Conservation (phyloP, 805 yeast genomes). For the Wickerhamia fluorescens region DNA sequence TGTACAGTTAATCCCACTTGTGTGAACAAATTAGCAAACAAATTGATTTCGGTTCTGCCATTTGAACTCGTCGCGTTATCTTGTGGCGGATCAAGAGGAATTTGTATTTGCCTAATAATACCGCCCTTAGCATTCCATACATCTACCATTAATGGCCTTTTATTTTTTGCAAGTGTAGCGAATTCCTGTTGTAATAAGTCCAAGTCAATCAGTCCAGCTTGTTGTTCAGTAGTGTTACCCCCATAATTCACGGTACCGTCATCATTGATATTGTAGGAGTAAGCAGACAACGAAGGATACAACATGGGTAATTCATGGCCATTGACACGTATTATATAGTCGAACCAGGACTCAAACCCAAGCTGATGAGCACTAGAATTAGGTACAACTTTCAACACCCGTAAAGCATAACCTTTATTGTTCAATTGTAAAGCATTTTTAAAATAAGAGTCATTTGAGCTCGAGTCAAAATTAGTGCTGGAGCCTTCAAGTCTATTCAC, state of each 20-base stretch:
- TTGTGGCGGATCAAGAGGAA: slow-evolving; percentile 15
- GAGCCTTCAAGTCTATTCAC: slow-evolving; percentile 30
- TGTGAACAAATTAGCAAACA: slow-evolving; percentile 31
- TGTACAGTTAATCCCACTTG: slow-evolving; percentile 64
- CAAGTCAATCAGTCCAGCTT: slow-evolving; percentile 34
- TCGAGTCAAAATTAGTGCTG: slow-evolving; percentile 8
- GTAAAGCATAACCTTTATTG: slow-evolving; percentile 35
- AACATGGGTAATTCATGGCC: slow-evolving; percentile 52
- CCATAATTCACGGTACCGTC: slow-evolving; percentile 37
- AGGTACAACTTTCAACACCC: slow-evolving; percentile 32
- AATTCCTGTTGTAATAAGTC: slow-evolving; percentile 39
- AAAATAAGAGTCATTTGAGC: slow-evolving; percentile 27
- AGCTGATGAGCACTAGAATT: slow-evolving; percentile 26
- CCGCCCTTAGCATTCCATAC: slow-evolving; percentile 92
- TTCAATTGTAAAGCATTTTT: slow-evolving; percentile 23
- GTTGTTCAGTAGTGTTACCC: slow-evolving; percentile 23
- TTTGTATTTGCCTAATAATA: slow-evolving; percentile 23
- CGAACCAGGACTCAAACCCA: slow-evolving; percentile 77
- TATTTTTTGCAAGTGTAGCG: slow-evolving; percentile 18
- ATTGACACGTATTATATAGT: slow-evolving; percentile 74
- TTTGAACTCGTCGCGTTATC: slow-evolving; percentile 4
- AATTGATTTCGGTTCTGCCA: slow-evolving; percentile 2
- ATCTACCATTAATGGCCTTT: slow-evolving; percentile 43
- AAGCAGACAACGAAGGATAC: slow-evolving; percentile 20
- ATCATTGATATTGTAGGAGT: slow-evolving; percentile 28